Conservation (phyloP, 1,139 yeast species). For the Cylindricascospora bacillispora region DNA sequence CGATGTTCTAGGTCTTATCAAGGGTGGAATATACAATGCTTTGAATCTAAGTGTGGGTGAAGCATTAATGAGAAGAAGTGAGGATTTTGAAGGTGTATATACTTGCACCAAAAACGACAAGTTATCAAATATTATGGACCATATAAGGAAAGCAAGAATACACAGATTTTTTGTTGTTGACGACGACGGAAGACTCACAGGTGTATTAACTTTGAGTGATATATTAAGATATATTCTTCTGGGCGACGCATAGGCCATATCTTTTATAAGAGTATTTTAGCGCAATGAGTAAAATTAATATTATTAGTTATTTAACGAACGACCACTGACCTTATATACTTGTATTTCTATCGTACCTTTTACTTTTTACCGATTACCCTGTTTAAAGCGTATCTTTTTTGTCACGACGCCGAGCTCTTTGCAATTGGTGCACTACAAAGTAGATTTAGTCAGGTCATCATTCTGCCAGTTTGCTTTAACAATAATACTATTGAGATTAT, state of each 20-base stretch:
- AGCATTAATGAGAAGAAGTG: conserved; percentile 87
- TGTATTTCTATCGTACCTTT: no score
- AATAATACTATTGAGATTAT: no score
- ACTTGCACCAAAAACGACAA: conserved; percentile 87
- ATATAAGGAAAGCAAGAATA: conserved; percentile 78
- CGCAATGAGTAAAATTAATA: no score
- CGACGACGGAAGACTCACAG: conserved; percentile 58
- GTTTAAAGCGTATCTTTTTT: no score
- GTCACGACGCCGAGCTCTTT: no score
- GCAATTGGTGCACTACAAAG: no score
- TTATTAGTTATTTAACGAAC: no score
- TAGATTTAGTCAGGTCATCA: no score
- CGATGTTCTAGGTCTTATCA: conserved; percentile 82
- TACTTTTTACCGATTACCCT: no score
- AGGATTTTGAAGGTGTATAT: conserved; percentile 95
- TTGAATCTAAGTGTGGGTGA: conserved; percentile 88
- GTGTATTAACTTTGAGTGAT: conserved; percentile 86
- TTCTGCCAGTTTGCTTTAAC: no score
- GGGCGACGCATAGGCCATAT: conserved; percentile 40
- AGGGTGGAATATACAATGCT: conserved; percentile 91
- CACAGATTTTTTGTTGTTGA: conserved; percentile 92
- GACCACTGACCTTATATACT: no score
- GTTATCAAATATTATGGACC: conserved; percentile 83
- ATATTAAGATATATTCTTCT: conserved; percentile 71
- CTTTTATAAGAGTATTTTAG: no score